These are phyloP conservation scores for Serpula lacrymans DNA, from an alignment of 768 basidiomycete species.

Conservation along the genomic window DNA sequence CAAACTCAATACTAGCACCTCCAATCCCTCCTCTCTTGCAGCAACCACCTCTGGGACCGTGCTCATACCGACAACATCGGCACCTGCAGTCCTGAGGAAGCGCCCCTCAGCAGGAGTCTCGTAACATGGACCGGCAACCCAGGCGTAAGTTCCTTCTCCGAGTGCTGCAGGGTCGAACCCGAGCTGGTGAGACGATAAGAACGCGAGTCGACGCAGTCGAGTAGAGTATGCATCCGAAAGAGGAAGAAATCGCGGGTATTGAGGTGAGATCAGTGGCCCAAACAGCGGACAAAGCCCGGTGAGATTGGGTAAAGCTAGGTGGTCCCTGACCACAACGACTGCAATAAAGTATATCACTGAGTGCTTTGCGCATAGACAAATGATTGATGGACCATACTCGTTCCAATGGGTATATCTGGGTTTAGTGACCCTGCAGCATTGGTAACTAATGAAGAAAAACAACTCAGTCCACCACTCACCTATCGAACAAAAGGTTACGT, in stretches of 20 bases:
- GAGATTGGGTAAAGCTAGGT: conserved; percentile 75
- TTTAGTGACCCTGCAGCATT: conserved; percentile 87
- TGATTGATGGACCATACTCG: conserved; percentile 49
- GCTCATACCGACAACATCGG: conserved; percentile 93
- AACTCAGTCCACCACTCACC: background rate
- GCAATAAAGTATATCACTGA: conserved; percentile 10
- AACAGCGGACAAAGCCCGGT: conserved; percentile 78
- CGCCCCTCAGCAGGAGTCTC: conserved; percentile 86
- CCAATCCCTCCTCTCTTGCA: conserved; percentile 70
- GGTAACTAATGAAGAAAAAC: conserved; percentile 55
- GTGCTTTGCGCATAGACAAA: background rate
- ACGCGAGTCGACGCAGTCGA: conserved; percentile 64
- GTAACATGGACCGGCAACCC: conserved; percentile 89
- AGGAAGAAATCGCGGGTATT: conserved; percentile 75
- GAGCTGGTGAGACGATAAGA: conserved; percentile 67
- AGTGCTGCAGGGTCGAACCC: conserved; percentile 51
- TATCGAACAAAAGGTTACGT: conserved; percentile 22
- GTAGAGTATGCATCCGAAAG: conserved; percentile 82
- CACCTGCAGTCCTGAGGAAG: conserved; percentile 70
- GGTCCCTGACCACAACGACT: conserved; percentile 87
- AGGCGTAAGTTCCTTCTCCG: conserved; percentile 83
- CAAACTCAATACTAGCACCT: conserved; percentile 76
- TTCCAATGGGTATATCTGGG: conserved; percentile 69
- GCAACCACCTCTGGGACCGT: conserved; percentile 88
- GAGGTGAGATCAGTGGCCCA: conserved; percentile 58